phyloP scores from a whole-genome alignment of 2,329 filamentous ascomycete species.

The Rasamsonia emersonii region DNA sequence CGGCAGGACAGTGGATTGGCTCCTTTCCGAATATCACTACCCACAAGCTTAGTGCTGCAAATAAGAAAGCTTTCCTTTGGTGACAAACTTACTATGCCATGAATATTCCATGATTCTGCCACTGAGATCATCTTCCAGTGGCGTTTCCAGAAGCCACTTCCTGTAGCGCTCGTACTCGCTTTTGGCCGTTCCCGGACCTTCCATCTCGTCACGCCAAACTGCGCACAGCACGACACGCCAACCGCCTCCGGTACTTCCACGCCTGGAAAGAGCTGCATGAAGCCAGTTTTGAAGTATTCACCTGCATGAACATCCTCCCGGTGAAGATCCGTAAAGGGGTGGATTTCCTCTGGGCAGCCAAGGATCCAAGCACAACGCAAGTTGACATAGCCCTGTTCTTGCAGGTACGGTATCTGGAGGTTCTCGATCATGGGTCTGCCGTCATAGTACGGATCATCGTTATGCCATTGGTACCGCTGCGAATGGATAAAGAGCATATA shows the following conservation, averaged over 20 bases:
- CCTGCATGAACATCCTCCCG: constrained; percentile 41
- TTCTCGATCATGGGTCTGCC: constrained; percentile 41
- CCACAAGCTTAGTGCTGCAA: constrained; percentile 4
- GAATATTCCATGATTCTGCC: constrained; percentile 50
- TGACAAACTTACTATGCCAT: constrained; percentile 46
- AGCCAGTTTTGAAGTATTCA: constrained; percentile 41
- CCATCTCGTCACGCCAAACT: constrained; percentile 44
- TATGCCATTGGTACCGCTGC: constrained; percentile 38
- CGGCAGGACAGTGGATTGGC: constrained; percentile 52
- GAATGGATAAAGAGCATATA: constrained; percentile 35
- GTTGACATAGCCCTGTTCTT: constrained; percentile 45
- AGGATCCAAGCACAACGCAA: constrained; percentile 46
- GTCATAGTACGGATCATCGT: constrained; percentile 45
- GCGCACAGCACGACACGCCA: constrained; percentile 47
- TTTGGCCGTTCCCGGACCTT: constrained; percentile 38
- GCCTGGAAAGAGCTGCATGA: constrained; percentile 41
- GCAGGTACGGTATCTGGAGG: constrained; percentile 42
- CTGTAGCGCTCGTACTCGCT: constrained; percentile 42
- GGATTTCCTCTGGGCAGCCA: constrained; percentile 45
- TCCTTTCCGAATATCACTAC: constrained; percentile 52
- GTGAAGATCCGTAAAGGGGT: constrained; percentile 35
- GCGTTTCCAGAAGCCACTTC: constrained; percentile 41
- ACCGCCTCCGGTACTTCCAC: constrained; percentile 34
- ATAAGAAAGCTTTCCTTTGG: not conserved
- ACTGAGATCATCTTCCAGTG: constrained; percentile 40